phyloP scores from a whole-genome alignment of 208 protist genomes.

The Wallacemonas sp. region DNA sequence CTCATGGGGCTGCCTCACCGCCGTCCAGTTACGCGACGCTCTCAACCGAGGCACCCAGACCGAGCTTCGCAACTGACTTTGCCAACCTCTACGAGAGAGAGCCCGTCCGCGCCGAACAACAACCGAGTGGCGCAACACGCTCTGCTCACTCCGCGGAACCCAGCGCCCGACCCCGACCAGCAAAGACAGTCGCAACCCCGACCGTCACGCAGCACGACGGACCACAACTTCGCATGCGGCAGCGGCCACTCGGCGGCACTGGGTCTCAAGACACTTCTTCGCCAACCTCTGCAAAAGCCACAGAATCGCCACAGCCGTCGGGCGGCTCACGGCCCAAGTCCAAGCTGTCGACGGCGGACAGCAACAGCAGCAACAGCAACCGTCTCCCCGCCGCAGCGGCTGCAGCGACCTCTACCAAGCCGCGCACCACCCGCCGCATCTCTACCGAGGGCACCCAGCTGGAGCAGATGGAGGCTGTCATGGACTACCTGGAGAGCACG shows the following conservation, averaged over 20 bases:
- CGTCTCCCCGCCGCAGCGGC: not conserved
- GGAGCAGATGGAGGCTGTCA: slow-evolving; percentile 55
- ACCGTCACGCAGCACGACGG: too few species aligned
- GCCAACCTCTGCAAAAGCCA: too few species aligned
- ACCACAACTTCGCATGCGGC: not conserved
- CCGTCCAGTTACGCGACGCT: too few species aligned
- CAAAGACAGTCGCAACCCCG: not conserved
- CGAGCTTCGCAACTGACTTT: slow-evolving; percentile 3
- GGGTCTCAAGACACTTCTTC: not conserved
- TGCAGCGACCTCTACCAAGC: not conserved
- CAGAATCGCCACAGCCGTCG: not conserved
- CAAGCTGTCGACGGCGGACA: not conserved
- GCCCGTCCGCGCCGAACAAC: not conserved
- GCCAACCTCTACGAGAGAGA: slow-evolving; percentile 1
- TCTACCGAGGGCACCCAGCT: slow-evolving; percentile 14
- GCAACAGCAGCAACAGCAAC: not conserved
- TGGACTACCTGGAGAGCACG: slow-evolving; percentile 58
- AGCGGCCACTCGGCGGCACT: not conserved
- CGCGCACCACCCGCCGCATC: not conserved
- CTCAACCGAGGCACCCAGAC: too few species aligned
- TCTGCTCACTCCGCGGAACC: too few species aligned
- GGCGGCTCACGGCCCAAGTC: not conserved
- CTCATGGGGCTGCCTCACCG: too few species aligned
- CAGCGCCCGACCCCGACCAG: not conserved
- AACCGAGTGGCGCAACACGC: not conserved